Evolutionary conservation across 495 filamentous ascomycete genomes (phyloP), one percentile per base, ranked within the genome.

Genomic region (Penicillium paradoxum): DNA sequence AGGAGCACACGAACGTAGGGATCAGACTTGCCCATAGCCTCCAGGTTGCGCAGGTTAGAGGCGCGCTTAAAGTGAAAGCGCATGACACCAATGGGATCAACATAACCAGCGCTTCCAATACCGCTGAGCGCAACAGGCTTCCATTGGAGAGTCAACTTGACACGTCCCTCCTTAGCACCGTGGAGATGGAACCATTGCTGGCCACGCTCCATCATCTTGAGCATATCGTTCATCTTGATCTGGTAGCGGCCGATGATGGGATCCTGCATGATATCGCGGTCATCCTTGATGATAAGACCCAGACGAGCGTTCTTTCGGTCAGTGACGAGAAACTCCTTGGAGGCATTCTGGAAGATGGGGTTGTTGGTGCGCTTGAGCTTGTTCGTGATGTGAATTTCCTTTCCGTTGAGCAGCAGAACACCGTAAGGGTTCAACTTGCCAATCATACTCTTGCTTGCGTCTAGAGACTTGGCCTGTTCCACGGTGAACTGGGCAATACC

Each of bases 301-400:
- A 99, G 78, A 56, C 86, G 91, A 39, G 91, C 91, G 59, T 75
- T 81, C 76, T 91, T 96, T 34, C 89, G 83, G 64, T 99, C 89
- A 0, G 91, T 96, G 61, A 99, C 87, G 49, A 99, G 78, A 56
- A 97, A 79, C 62, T 97, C 93, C 72, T 95, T 95, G 51, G 85
- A 85, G 2, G 86, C 87, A 63, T 96, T 82, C 33, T 90, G 86
- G 82, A 88, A 99, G 54, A 97, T 86, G 6, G 93, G 93, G 63
- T 93, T 91, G 74, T 97, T 99, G 49, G 89, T 96, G 25, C 92
- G 86, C 79, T 97, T 97, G 54, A 96, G 78, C 62, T 88, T 96
- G 68, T 87, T 87, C 25, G 90, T 91, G 39, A 77, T 78, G 56
- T 91, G 87, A 13, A 97, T 80, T 57, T 91, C 85, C 70, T 91